Evolutionary conservation across 2,329 filamentous ascomycete genomes (phyloP).

Genomic region (Beauveria sp.): DNA sequence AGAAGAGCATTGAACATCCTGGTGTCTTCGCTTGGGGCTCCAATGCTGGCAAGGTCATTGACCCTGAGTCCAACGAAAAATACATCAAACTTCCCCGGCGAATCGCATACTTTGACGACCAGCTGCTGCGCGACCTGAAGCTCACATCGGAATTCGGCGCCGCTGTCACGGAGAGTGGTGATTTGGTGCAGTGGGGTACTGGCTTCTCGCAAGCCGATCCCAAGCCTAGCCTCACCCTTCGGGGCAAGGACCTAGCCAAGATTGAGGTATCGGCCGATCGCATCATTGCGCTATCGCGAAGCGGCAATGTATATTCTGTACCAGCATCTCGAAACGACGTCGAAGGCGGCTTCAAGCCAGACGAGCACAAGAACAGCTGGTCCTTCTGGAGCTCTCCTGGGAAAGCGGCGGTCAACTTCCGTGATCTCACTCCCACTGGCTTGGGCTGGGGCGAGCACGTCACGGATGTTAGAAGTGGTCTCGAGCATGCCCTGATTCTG

Average conservation of each 20-base stretch:
- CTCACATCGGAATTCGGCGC: slow-evolving; percentile 75
- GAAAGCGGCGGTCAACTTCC: slow-evolving; percentile 55
- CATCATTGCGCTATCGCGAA: slow-evolving; percentile 68
- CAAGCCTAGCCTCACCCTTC: slow-evolving; percentile 63
- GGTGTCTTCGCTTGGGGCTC: slow-evolving; percentile 93
- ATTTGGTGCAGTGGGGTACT: slow-evolving; percentile 85
- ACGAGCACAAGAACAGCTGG: slow-evolving; percentile 55
- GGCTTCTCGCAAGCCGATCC: slow-evolving; percentile 60
- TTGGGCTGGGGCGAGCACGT: slow-evolving; percentile 66
- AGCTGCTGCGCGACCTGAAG: slow-evolving; percentile 80
- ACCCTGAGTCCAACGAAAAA: slow-evolving; percentile 69
- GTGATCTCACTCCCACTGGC: slow-evolving; percentile 57
- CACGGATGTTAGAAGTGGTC: slow-evolving; percentile 64
- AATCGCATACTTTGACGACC: slow-evolving; percentile 74
- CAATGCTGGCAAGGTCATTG: slow-evolving; percentile 77
- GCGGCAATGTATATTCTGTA: slow-evolving; percentile 76
- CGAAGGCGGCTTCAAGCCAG: slow-evolving; percentile 49
- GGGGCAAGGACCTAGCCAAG: slow-evolving; percentile 71
- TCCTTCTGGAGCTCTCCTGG: slow-evolving; percentile 55
- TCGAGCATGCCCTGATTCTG: slow-evolving; percentile 80
- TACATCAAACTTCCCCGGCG: slow-evolving; percentile 74
- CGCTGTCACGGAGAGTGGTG: slow-evolving; percentile 79
- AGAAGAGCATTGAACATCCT: slow-evolving; percentile 71
- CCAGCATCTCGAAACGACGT: slow-evolving; percentile 71
- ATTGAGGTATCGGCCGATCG: slow-evolving; percentile 74